Evolutionary conservation across 1,284 basidiomycete species (phyloP).

Genomic region (Lentinula novae-zelandiae): DNA sequence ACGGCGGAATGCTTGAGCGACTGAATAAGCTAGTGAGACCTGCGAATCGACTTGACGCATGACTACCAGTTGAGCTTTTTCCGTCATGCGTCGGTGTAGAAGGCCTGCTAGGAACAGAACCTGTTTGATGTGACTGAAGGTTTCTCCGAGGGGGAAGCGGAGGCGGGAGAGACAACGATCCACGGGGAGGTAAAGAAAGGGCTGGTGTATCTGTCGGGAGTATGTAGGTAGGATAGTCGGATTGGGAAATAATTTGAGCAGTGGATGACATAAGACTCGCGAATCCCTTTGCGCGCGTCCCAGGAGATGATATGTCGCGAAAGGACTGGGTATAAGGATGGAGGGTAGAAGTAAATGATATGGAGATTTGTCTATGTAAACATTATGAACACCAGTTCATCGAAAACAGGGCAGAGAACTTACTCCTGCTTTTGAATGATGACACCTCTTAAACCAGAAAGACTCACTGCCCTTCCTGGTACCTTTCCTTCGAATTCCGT

Average conservation of each 20-base stretch:
- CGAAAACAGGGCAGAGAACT: conserved; percentile 20
- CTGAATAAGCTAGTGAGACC: conserved; percentile 9
- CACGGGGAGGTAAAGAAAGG: conserved; percentile 12
- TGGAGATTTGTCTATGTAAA: conserved; percentile 38
- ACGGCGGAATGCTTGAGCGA: background rate
- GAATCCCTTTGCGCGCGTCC: conserved; percentile 10
- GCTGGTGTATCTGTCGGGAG: conserved; percentile 5
- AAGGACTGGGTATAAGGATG: conserved; percentile 60
- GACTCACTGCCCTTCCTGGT: conserved; percentile 52
- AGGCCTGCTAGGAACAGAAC: background rate
- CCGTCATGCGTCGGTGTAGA: conserved; percentile 5
- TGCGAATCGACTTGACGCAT: conserved; percentile 5
- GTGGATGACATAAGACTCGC: conserved; percentile 1
- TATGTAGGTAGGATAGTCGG: conserved; percentile 7
- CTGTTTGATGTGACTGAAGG: background rate
- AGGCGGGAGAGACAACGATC: conserved; percentile 6
- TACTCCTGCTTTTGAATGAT: conserved; percentile 43
- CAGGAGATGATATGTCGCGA: conserved; percentile 29
- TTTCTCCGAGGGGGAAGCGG: conserved; percentile 13
- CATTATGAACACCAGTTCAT: conserved; percentile 17
- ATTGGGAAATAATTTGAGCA: background rate
- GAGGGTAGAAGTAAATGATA: conserved; percentile 66
- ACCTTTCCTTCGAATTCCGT: conserved; percentile 46
- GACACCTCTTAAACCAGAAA: conserved; percentile 77
- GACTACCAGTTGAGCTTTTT: background rate